Base-by-base conservation (phyloP, 768 basidiomycete species). In the Fibroporia radiculosa region DNA sequence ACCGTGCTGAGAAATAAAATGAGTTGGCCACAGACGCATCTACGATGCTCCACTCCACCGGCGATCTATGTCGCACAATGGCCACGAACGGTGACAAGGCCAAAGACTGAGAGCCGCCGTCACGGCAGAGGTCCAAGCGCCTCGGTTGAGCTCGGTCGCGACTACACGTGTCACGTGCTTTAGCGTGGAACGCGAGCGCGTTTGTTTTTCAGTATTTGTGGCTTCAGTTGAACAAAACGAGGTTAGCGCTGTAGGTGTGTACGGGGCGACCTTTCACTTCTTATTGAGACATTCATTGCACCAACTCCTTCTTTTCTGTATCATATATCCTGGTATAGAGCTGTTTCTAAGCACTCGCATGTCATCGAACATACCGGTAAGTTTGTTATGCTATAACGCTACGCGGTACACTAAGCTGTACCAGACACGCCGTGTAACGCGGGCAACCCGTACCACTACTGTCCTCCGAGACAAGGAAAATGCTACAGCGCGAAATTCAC, bases 401-500 rank as follows among this genome's bases (percentile, higher is more conserved):
- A 22, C n/a, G 36, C 20, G 4, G 4, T 42, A 42, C 27, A 20
- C n/a, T 10, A 42, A 42, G 18, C 11, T 42, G 18, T 36, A n/a
- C 18, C 51, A 85, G 84, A 73, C 78, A 45, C 78, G 84, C 54
- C 78, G 84, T 65, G 74, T 75, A 38, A 75, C 77, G 46, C 73
- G 60, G 40, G 79, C 61, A 32, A 70, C 74, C 45, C 76, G 77
- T 52, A 65, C 66, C 20, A n/a, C n/a, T n/a, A 64, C 71, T 44
- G 70, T 73, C 38, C 69, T 68, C 56, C 78, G 77, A 59, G 77
- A 80, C 59, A 74, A 66, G 59, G 84, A 87, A 72, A 87, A 85
- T 59, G 77, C 78, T 45, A 78, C 75, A 57, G 77, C 81, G 42
- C 77, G 78, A 47, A 75, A 76, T 33, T 71, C 75, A 47, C 67